Evolutionary conservation across 2,329 filamentous ascomycete species (phyloP), one percentile per base, ranked within the genome.

Genomic region (Ophiostoma montium): DNA sequence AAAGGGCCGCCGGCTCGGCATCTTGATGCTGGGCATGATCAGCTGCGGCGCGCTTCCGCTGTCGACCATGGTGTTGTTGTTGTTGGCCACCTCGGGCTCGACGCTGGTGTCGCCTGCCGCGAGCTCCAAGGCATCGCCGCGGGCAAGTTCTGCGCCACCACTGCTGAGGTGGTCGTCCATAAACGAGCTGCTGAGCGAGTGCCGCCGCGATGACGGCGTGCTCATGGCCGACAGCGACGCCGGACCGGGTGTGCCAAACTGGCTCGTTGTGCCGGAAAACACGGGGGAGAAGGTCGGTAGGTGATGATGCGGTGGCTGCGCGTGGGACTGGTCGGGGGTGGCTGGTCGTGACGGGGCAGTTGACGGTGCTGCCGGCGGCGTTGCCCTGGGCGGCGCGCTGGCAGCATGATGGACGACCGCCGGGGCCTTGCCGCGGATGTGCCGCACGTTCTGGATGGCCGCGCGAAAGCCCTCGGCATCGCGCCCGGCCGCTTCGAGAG

Each of bases 1-100:
- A 63, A 96, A 96, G 0, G 89, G 89, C 47, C 88, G 76, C 46
- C 92, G 80, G 53, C 79, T 84, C 3, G 92, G 90, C 77, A 98
- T 92, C 53, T 78, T 81, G 58, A 98, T 82, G 60, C 88, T 95
- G 5, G 92, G 92, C 92, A 98, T 98, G 52, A 98, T 86, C n/a
- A 98, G 74, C 63, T 96, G 89, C 21, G 84, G 83, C 36, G 70
- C 72, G 53, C 63, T 70, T 44, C 67, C 65, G 52, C 71, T 61
- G 75, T 80, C 59, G 54, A 65, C 56, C 63, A 68, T 62, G 62
- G 68, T 62, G 42, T 18, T 54, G 47, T 42, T 31, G 15, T 36
- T 16, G 5, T n/a, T 23, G 8, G 39, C 23, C 9, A 15, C 23
- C 23, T 42, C 13, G 10, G 23, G 30, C 12, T 18, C 21, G n/a